phyloP scores from a whole-genome alignment of 129 eudicot species.

The Flaveria ramosissima region DNA sequence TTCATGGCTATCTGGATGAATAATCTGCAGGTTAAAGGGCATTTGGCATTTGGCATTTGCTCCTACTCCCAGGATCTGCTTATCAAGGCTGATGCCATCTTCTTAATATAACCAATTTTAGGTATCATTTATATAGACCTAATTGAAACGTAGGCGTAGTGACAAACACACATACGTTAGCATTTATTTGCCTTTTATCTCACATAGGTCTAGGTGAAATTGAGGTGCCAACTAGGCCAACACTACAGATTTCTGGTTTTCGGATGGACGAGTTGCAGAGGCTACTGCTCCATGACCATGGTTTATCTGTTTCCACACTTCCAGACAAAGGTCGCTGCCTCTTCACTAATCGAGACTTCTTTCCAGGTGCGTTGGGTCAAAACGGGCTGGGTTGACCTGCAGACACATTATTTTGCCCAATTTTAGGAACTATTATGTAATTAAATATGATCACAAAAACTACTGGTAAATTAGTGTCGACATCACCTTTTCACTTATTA shows the following conservation, averaged over 20 bases:
- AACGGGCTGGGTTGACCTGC: background rate
- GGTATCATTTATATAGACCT: too few relatives aligned
- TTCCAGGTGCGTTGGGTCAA: conserved; percentile 55
- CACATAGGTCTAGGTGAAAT: background rate
- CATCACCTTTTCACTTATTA: background rate
- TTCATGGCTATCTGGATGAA: too few relatives aligned
- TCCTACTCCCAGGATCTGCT: too few relatives aligned
- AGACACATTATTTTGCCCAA: background rate
- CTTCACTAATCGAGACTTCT: conserved; percentile 64
- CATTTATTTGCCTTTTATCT: background rate
- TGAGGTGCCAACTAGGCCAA: background rate
- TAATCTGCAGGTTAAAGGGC: too few relatives aligned
- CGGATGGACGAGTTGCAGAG: conserved; percentile 60
- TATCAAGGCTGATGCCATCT: too few relatives aligned
- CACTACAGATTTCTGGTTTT: background rate
- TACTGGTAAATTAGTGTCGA: background rate
- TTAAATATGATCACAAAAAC: background rate
- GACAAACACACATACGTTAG: too few relatives aligned
- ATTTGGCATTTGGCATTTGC: too few relatives aligned
- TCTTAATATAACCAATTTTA: too few relatives aligned
- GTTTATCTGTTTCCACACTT: conserved; percentile 43
- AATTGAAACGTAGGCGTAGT: too few relatives aligned
- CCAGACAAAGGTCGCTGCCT: conserved; percentile 89
- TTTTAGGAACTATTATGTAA: background rate
- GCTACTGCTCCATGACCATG: conserved; percentile 37